phyloP scores from a whole-genome alignment of 176 grass and related monocot species.

The Eremochloa ophiuroides region DNA sequence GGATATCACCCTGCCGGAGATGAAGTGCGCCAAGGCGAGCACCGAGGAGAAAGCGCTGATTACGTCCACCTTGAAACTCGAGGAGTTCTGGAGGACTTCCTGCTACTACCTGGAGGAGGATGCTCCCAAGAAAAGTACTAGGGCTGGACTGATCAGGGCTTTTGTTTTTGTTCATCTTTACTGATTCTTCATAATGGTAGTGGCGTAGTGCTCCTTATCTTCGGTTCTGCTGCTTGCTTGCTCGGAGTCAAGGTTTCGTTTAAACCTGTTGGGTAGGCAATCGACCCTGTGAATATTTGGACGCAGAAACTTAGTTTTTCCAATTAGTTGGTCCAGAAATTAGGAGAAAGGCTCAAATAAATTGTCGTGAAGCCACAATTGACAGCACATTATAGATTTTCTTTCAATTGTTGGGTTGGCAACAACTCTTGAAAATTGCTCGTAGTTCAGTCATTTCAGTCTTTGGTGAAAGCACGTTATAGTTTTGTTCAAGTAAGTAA shows the following conservation, averaged over 20 bases:
- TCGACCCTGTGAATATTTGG: not conserved
- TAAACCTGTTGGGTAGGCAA: not conserved
- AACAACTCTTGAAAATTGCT: not conserved
- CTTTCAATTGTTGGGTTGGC: too few relatives aligned
- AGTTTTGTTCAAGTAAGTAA: not conserved
- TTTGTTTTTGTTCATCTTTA: not conserved
- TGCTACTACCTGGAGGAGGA: constrained; percentile 49
- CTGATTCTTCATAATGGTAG: not conserved
- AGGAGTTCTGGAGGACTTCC: constrained; percentile 54
- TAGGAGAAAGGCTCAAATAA: not conserved
- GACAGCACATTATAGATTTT: too few relatives aligned
- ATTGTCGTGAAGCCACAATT: not conserved
- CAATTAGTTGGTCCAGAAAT: not conserved
- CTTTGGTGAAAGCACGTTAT: not conserved
- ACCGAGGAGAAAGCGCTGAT: constrained; percentile 30
- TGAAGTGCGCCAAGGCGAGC: constrained; percentile 19
- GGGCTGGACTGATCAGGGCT: not conserved
- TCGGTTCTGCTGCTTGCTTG: not conserved
- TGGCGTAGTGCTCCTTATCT: not conserved
- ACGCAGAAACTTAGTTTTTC: not conserved
- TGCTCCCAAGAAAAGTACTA: constrained; percentile 44
- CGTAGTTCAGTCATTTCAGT: not conserved
- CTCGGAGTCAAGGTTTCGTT: not conserved
- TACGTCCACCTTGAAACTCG: not conserved
- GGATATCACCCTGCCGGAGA: constrained; percentile 33